Evolutionary conservation across 2,329 filamentous ascomycete species (phyloP).

Genomic region (Helotiales sp.): DNA sequence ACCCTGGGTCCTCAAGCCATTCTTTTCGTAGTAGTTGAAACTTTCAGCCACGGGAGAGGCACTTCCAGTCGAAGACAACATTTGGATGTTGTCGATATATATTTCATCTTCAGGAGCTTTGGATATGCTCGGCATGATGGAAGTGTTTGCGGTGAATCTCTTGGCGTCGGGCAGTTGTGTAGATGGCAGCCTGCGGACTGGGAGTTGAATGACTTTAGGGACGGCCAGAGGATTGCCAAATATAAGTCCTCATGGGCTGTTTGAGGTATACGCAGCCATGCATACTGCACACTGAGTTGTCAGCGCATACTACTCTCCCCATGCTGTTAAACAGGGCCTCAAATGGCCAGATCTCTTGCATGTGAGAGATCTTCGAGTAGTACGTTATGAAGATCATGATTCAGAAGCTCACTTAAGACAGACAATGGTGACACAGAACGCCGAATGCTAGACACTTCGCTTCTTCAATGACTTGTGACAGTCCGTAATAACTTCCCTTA

Average conservation of each 20-base stretch:
- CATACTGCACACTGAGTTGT: neutral
- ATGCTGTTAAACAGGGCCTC: neutral
- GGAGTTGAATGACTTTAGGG: neutral
- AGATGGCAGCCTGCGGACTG: neutral
- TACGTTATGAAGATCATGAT: neutral
- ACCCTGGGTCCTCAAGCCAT: conserved; percentile 50
- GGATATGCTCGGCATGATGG: neutral
- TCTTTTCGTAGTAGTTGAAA: conserved; percentile 51
- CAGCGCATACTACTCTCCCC: neutral
- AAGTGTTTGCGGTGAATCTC: neutral
- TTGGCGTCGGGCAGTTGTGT: neutral
- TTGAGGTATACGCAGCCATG: neutral
- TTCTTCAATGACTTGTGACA: too few species aligned
- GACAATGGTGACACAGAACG: neutral
- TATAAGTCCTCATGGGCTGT: neutral
- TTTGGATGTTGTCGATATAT: neutral
- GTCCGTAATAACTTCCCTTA: too few species aligned
- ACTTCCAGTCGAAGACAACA: neutral
- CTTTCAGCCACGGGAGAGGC: conserved; percentile 2
- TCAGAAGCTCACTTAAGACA: neutral
- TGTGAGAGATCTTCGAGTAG: neutral
- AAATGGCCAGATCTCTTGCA: too few species aligned
- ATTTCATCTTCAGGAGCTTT: neutral
- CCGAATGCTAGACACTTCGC: too few species aligned
- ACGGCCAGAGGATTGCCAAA: neutral